Conservation (phyloP, 2,329 filamentous ascomycete species). For the Colletotrichum sp. region DNA sequence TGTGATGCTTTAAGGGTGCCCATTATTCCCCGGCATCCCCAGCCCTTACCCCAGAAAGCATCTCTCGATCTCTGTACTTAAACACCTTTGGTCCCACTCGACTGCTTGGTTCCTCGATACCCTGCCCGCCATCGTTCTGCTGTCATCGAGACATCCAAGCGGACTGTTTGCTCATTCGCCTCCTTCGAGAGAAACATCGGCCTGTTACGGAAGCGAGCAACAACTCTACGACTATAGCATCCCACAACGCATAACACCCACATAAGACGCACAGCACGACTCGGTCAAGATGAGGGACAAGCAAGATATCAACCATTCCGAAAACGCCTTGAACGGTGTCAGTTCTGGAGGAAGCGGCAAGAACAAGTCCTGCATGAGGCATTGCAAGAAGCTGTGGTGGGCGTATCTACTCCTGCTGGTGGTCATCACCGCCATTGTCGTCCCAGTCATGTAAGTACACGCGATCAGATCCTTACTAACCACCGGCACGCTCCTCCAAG, state of each 20-base stretch:
- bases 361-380: slow-evolving; percentile 45
- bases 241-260: neutral
- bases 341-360: slow-evolving; percentile 27
- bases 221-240: neutral
- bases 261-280: neutral
- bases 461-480: neutral
- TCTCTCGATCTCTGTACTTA: slow-evolving; percentile 17
- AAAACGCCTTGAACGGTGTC: slow-evolving; percentile 30
- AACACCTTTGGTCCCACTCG: slow-evolving; percentile 12
- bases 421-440: slow-evolving; percentile 56
- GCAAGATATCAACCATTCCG: slow-evolving; percentile 36
- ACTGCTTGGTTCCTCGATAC: neutral
- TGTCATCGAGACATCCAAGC: neutral
- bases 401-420: slow-evolving; percentile 56
- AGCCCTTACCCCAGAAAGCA: slow-evolving; percentile 15
- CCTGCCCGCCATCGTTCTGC: neutral
- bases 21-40: slow-evolving; percentile 6
- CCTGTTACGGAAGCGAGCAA: neutral
- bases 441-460: slow-evolving; percentile 63
- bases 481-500: neutral
- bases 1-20: slow-evolving; percentile 7
- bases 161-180: neutral
- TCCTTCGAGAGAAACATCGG: neutral
- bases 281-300: slow-evolving; percentile 42
- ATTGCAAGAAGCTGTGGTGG: slow-evolving; percentile 67